Base-by-base conservation (phyloP, 2,329 filamentous ascomycete species). In the Fusarium globosum region DNA sequence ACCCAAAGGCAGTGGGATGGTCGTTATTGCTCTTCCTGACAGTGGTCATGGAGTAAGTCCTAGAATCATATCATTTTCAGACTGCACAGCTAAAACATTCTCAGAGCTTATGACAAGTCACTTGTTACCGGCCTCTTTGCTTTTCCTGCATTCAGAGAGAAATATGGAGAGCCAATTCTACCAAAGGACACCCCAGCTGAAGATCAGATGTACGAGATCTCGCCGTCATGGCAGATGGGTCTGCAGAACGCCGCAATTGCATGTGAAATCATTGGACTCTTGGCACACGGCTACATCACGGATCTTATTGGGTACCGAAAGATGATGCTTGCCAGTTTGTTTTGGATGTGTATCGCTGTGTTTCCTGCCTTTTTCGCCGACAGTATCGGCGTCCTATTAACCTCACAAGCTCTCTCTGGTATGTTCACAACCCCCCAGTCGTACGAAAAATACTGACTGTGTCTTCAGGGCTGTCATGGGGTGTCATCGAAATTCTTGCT, bases 281-380 rank as follows among this genome's bases (percentile, higher is more conserved):
- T 85, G 43, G 68, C 83, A 26, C 83, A 83, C 55, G 85, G 85
- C 9, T 81, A 80, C 59, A 63, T 85, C 26, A 80, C 83, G 0
- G 82, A 86, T 49, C 69, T 78, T 2, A 79, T 79, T 28, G 82
- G 82, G 4, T 83, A 83, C 61, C 77, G 81, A 41, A 80, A 82
- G 72, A 84, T 81, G 18, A 81, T 86, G 75, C 78, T 85, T 33
- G 76, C 69, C 2, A 78, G 80, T 12, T 69, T 86, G 46, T 61
- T 79, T 5, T 76, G 71, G 80, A 55, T 81, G 83, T 69, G 78
- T 6, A 68, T 78, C 4, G 83, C 83, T 36, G 82, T 86, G 14
- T 83, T 82, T 39, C 74, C 83, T 8, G 73, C 78, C 2, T 84
- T 84, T 57, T 84, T 85, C 48, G 82, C 81, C 1, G 65, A 71